phyloP scores from a whole-genome alignment of 306 rosid genomes.

The Quercus glauca region DNA sequence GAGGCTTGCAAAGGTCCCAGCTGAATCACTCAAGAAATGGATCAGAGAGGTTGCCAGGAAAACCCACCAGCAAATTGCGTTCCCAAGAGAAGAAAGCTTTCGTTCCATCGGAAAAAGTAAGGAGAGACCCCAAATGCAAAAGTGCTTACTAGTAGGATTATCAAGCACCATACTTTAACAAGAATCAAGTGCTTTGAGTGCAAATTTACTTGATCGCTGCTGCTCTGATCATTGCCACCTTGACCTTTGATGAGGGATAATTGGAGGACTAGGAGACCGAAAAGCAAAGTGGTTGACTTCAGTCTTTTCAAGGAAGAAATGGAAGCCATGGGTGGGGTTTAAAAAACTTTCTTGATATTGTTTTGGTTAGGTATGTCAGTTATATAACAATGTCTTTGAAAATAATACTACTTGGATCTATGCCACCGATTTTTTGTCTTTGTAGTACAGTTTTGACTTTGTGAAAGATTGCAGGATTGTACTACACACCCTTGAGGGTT shows the following conservation, averaged over 20 bases:
- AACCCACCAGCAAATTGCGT: constrained; percentile 78
- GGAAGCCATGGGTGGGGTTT: constrained; percentile 30
- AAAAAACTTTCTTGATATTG: not conserved
- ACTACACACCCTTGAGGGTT: constrained; percentile 11
- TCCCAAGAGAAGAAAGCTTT: constrained; percentile 61
- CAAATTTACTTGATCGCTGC: constrained; percentile 9
- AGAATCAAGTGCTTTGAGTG: constrained; percentile 38
- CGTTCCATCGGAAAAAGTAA: constrained; percentile 64
- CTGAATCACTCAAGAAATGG: constrained; percentile 73
- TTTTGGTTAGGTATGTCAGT: not conserved
- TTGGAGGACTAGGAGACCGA: constrained; percentile 25
- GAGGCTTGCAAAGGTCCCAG: constrained; percentile 39
- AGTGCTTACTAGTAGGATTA: constrained; percentile 54
- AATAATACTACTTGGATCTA: not conserved
- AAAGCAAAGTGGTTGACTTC: constrained; percentile 48
- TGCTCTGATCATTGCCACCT: constrained; percentile 18
- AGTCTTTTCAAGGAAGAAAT: constrained; percentile 15
- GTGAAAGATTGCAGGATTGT: constrained; percentile 12
- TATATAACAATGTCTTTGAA: not conserved
- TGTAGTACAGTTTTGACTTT: constrained; percentile 42
- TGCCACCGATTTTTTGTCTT: not conserved
- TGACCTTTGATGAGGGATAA: constrained; percentile 34
- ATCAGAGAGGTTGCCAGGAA: constrained; percentile 73
- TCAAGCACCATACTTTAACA: constrained; percentile 76
- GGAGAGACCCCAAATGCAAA: constrained; percentile 67